These are phyloP conservation scores for Psophocarpus tetragonolobus DNA, from an alignment of 306 rosid species.

Conservation along the genomic window DNA sequence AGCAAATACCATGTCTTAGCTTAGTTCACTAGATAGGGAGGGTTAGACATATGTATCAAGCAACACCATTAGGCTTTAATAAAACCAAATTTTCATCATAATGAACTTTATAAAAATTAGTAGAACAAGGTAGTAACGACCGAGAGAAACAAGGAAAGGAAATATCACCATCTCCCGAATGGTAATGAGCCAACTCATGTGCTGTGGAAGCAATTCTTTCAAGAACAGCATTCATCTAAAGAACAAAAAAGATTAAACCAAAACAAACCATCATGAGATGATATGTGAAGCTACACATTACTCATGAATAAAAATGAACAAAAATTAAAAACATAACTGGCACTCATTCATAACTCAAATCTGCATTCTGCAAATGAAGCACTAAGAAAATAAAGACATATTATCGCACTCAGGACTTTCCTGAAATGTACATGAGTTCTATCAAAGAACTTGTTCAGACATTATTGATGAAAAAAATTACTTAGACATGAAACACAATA, in stretches of 20 bases:
- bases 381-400: neutral
- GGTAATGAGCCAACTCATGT: constrained; percentile 94
- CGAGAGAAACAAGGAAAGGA: neutral
- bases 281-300: neutral
- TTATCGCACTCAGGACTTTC: neutral
- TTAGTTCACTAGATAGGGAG: neutral
- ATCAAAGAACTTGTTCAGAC: constrained; percentile 14
- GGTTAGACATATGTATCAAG: neutral
- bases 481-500: neutral
- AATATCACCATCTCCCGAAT: constrained; percentile 86
- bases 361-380: neutral
- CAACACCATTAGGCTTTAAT: neutral
- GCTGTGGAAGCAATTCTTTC: constrained; percentile 85
- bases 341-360: neutral
- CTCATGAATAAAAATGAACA: neutral
- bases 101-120: neutral
- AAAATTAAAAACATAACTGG: neutral
- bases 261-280: constrained; percentile 14
- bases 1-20: neutral
- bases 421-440: neutral
- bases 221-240: constrained; percentile 93
- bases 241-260: constrained; percentile 23
- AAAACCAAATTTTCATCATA: constrained; percentile 21
- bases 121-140: neutral
- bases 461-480: neutral